Evolutionary conservation across 306 rosid species (phyloP).

Genomic region (Pyrus communis): DNA sequence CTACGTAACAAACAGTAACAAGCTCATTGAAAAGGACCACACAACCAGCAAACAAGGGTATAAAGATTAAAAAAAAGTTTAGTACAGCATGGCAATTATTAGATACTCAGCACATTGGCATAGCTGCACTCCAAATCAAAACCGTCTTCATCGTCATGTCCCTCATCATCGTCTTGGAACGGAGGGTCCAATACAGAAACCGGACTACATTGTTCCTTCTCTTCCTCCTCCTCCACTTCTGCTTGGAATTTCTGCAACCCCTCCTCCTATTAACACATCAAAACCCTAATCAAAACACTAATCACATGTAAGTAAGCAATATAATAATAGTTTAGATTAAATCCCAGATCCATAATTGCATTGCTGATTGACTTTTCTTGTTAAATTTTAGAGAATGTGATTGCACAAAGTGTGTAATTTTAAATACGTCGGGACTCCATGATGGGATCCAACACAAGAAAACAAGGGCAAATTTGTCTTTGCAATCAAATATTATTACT

Average conservation of each 20-base stretch:
- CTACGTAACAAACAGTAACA: background rate
- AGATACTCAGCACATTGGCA: conserved; percentile 84
- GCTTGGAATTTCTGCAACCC: conserved; percentile 34
- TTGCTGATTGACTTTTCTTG: conserved; percentile 22
- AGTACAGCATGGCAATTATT: background rate
- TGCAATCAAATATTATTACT: background rate
- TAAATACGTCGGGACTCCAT: conserved; percentile 21
- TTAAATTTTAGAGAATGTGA: conserved; percentile 19
- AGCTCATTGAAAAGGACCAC: conserved; percentile 37
- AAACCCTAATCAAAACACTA: background rate
- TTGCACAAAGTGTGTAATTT: conserved; percentile 10
- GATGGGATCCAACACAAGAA: conserved; percentile 20
- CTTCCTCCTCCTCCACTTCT: conserved; percentile 54
- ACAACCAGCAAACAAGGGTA: conserved; percentile 32
- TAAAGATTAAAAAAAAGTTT: background rate
- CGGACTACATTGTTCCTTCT: conserved; percentile 91
- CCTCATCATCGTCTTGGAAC: conserved; percentile 59
- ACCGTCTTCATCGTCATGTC: conserved; percentile 27
- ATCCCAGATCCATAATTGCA: conserved; percentile 22
- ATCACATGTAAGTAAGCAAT: background rate
- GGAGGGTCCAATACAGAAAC: conserved; percentile 92
- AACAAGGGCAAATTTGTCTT: conserved; percentile 19
- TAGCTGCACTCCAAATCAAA: conserved; percentile 74
- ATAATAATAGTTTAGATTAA: conserved; percentile 7
- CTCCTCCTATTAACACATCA: conserved; percentile 23